Evolutionary conservation across 139 green algal genomes (phyloP), one percentile per base, ranked within the genome.

Genomic region (Asterochloris sp.): DNA sequence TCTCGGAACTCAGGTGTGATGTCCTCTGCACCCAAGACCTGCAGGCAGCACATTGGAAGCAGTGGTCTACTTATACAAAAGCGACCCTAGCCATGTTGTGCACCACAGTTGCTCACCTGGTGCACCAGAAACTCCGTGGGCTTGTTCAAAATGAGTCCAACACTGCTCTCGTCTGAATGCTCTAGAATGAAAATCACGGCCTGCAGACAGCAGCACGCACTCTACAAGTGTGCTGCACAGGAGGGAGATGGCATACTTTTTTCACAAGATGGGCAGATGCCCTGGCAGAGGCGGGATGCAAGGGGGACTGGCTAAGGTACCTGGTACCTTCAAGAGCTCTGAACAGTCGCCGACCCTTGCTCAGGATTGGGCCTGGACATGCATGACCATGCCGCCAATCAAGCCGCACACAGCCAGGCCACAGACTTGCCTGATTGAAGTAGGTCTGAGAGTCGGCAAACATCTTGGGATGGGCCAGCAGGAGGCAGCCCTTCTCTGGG

Each of bases 101-200:
- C 6, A 54, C 6, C 4, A 54, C 38, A 54, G 38, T 54, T 54
- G 38, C 74, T 38, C 47, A 85, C 13, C 78, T 90, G 66, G 12
- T 83, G 78, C 24, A 95, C 79, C 24, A 62, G 66, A 82, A 89
- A 88, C 73, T 93, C 79, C 15, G 91, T 93, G 16, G 92, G 92
- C 27, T 83, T 89, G 89, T 98, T 98, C 21, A 98, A 83, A 28
- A 98, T 98, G 26, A 98, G 38, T 0, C 95, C 95, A 24, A 87
- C 87, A 26, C 79, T 91, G 38, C 88, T 89, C 13, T 80, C 69
- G 11, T 90, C 73, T n/a, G 83, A 79, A 85, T 97, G 93, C 10
- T 86, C 81, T n/a, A 95, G 87, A 15, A 97, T 24, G 27, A 97
- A 86, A 69, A 97, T 95, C 24, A 96, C 93, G 6, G 89, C 82